A percentile compares a stretch with the other conserved stretches of the same genome.
Evolutionary conservation across 2,329 filamentous ascomycete genomes (phyloP).

Genomic region (Monosporascus sp.): DNA sequence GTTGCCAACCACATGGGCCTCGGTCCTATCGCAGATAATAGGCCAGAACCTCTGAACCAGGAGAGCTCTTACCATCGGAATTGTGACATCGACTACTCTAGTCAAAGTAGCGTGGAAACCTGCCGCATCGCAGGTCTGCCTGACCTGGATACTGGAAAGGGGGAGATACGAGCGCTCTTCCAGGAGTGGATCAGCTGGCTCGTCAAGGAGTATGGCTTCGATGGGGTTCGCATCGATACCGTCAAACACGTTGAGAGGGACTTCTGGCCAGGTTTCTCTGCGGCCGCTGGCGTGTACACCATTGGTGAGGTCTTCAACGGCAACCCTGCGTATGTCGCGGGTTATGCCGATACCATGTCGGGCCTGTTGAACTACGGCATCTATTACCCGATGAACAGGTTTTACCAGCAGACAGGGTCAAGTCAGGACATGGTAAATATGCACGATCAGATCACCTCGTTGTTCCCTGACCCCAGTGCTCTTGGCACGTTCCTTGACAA

Average conservation of each 20-base stretch:
- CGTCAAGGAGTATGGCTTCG: constrained; percentile 56
- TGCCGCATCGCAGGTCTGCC: constrained; percentile 58
- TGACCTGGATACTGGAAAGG: constrained; percentile 53
- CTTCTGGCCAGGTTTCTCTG: constrained; percentile 52
- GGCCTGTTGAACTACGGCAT: constrained; percentile 57
- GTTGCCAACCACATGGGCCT: constrained; percentile 51
- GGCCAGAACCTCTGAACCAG: constrained; percentile 43
- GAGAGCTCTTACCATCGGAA: constrained; percentile 55
- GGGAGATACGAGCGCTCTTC: constrained; percentile 43
- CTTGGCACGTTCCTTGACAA: constrained; percentile 53
- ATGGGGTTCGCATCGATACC: constrained; percentile 56
- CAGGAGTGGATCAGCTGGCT: constrained; percentile 55
- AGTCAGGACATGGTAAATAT: constrained; percentile 35
- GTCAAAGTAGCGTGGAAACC: constrained; percentile 41
- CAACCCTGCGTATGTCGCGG: constrained; percentile 43
- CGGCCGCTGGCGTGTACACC: constrained; percentile 51
- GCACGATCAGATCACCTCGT: constrained; percentile 27
- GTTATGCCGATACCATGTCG: constrained; percentile 49
- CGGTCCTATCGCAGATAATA: constrained; percentile 41
- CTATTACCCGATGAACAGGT: constrained; percentile 27
- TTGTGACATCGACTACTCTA: constrained; percentile 51
- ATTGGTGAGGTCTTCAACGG: constrained; percentile 58
- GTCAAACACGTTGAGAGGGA: constrained; percentile 56
- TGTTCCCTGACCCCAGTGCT: constrained; percentile 39
- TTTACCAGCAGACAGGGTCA: constrained; percentile 33